Conservation (phyloP, 805 yeast species). For the Ogataea minuta region DNA sequence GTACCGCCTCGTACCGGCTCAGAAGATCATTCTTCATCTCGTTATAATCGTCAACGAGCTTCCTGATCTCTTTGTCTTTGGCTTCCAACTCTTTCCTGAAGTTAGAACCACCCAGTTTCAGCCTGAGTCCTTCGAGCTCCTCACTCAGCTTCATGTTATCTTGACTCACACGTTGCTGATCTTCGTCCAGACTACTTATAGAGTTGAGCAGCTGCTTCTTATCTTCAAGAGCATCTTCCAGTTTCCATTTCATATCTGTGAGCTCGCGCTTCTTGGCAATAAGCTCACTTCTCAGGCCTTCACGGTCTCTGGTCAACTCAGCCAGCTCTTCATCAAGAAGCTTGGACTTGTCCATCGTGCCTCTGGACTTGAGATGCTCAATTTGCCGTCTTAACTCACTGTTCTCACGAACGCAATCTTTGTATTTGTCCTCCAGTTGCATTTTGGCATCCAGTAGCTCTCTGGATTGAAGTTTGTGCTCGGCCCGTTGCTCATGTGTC, state of each 20-base stretch:
- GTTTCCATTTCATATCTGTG: constrained; percentile 15
- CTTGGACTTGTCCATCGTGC: constrained; percentile 2
- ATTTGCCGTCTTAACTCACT: constrained; percentile 36
- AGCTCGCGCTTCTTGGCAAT: constrained; percentile 17
- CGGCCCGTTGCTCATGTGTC: constrained; percentile 27
- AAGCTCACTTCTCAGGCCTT: constrained; percentile 13
- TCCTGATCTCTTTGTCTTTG: constrained; percentile 22
- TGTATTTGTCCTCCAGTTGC: constrained; percentile 39
- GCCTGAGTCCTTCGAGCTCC: constrained; percentile 20
- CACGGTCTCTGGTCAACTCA: constrained; percentile 13
- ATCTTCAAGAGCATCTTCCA: constrained; percentile 17
- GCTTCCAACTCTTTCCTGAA: constrained; percentile 10
- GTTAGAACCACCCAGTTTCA: constrained; percentile 4
- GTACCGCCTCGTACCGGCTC: constrained; percentile 25
- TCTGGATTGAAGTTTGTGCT: constrained; percentile 33
- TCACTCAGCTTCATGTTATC: constrained; percentile 23
- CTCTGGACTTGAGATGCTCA: constrained; percentile 18
- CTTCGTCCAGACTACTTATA: constrained; percentile 21
- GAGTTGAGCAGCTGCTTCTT: constrained; percentile 17
- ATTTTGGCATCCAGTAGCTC: constrained; percentile 37
- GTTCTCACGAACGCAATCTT: constrained; percentile 38
- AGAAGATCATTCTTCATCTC: constrained; percentile 33
- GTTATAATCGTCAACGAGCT: constrained; percentile 30
- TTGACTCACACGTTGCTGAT: constrained; percentile 19
- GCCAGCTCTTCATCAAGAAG: constrained; percentile 16